Evolutionary conservation across 306 rosid genomes (phyloP), one percentile per base, ranked within the genome.

Genomic region (Macrotyloma uniflorum): DNA sequence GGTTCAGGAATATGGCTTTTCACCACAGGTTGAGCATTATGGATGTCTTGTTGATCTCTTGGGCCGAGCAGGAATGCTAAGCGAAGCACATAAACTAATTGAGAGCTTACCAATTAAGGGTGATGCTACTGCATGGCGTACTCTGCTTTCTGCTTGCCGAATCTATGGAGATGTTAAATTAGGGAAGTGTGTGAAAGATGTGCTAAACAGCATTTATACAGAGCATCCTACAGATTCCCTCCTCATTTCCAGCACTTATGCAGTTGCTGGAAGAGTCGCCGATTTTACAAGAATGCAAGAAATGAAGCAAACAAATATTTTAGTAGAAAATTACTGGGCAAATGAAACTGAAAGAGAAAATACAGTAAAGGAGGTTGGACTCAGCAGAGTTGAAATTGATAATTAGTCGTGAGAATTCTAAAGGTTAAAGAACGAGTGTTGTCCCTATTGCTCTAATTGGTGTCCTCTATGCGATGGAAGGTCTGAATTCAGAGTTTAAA

Each of bases 61-160:
- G 69, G 94, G 97, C 59, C 86, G 97, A 50, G 90, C 91, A 9
- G 97, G 97, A 58, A 80, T 92, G 88, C 69, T 88, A 45, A 85
- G 83, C 69, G 95, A 92, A 88, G 95, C 93, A 36, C 83, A 85
- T 83, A 63, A 66, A 69, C 78, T 92, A 30, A 85, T 92, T 38
- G 81, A 83, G 64, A 81, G 88, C 87, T 77, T 90, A 86, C 91
- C 90, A 49, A 77, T 76, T 16, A 79, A 83, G 83, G 74, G 85
- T 5, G 95, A 92, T 75, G 73, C 85, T 45, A 90, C 91, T 3
- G 89, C 93, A 49, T 90, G 97, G 95, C 91, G 91, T 13, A 84
- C 91, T 6, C 63, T 92, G 79, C 95, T 90, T 71, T 85, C 93
- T 2, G 89, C 95, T 42, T 92, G 93, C 68, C 83, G 93, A 83